A percentile compares a stretch with the other conserved stretches of the same genome.
Conservation (phyloP, 202 grass and related monocot genomes). For the Setaria viridis region DNA sequence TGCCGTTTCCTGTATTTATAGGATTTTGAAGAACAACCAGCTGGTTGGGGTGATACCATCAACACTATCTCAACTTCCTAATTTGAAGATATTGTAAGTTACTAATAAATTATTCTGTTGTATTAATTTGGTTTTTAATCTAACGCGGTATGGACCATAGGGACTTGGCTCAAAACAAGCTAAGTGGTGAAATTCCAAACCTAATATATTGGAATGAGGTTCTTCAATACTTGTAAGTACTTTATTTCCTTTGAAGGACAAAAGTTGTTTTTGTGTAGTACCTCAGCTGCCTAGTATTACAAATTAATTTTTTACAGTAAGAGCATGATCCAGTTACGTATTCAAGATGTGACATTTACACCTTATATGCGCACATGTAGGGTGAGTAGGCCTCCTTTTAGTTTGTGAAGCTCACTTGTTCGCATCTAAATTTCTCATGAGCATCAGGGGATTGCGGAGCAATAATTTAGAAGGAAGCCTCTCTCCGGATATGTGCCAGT, state of each 20-base stretch:
- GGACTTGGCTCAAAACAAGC: slow-evolving; percentile 87
- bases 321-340: slow-evolving; percentile 2
- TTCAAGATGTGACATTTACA: slow-evolving; percentile 3
- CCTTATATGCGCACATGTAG: slow-evolving; percentile 4
- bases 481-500: slow-evolving; percentile 83
- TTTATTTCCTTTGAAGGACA: not conserved
- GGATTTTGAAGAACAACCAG: slow-evolving; percentile 91
- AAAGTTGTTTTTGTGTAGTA: not conserved
- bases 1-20: slow-evolving; percentile 42
- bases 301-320: slow-evolving; percentile 26
- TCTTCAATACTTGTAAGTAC: slow-evolving; percentile 87
- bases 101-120: not conserved
- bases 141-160: slow-evolving; percentile 45
- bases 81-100: slow-evolving; percentile 91
- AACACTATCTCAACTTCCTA: slow-evolving; percentile 83
- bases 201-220: slow-evolving; percentile 97
- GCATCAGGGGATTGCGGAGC: slow-evolving; percentile 72
- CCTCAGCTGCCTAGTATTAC: slow-evolving; percentile 11
- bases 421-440: slow-evolving; percentile 39
- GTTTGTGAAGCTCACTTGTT: not conserved
- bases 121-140: slow-evolving; percentile 29
- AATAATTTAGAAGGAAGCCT: slow-evolving; percentile 81
- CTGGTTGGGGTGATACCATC: slow-evolving; percentile 81
- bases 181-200: slow-evolving; percentile 83
- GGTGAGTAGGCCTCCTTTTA: not conserved